Conservation (phyloP, 1,139 yeast genomes). For the Debaryomyces sp. region DNA sequence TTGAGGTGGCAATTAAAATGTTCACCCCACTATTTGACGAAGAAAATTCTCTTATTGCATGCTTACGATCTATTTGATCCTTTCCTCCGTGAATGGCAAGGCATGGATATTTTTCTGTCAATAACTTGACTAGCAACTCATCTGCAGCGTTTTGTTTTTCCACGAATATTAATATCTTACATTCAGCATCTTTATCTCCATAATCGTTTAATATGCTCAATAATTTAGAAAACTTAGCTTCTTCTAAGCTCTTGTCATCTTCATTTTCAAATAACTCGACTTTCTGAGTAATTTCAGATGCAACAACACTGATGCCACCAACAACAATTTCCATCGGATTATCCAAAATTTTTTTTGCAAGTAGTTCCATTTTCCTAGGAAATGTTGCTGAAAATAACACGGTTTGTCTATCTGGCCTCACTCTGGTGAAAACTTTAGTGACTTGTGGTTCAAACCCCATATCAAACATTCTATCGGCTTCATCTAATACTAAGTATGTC, state of each 20-base stretch:
- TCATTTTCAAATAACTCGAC: slow-evolving; percentile 57
- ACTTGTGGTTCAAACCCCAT: slow-evolving; percentile 98
- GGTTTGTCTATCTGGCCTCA: slow-evolving; percentile 90
- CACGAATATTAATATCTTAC: slow-evolving; percentile 76
- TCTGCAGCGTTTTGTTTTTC: slow-evolving; percentile 88
- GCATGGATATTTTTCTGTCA: slow-evolving; percentile 59
- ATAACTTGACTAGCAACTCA: slow-evolving; percentile 57
- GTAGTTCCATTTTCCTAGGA: slow-evolving; percentile 74
- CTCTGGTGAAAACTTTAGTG: slow-evolving; percentile 71
- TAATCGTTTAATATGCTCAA: slow-evolving; percentile 55
- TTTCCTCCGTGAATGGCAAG: slow-evolving; percentile 91
- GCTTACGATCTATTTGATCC: slow-evolving; percentile 81
- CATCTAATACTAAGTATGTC: slow-evolving; percentile 87
- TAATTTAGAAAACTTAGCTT: slow-evolving; percentile 54
- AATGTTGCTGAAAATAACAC: slow-evolving; percentile 94
- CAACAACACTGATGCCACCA: slow-evolving; percentile 83
- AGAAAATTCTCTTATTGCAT: slow-evolving; percentile 74
- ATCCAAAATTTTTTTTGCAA: slow-evolving; percentile 65
- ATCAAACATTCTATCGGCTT: slow-evolving; percentile 97
- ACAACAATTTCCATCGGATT: slow-evolving; percentile 78
- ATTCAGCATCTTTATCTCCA: slow-evolving; percentile 20
- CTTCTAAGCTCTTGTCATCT: slow-evolving; percentile 30
- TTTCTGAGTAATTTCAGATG: slow-evolving; percentile 74
- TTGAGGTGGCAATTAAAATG: slow-evolving; percentile 85
- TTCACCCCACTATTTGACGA: slow-evolving; percentile 51